These are phyloP conservation scores for Pseudozyma tsukubaensis DNA, from an alignment of 1,284 basidiomycete species.

Conservation along the genomic window DNA sequence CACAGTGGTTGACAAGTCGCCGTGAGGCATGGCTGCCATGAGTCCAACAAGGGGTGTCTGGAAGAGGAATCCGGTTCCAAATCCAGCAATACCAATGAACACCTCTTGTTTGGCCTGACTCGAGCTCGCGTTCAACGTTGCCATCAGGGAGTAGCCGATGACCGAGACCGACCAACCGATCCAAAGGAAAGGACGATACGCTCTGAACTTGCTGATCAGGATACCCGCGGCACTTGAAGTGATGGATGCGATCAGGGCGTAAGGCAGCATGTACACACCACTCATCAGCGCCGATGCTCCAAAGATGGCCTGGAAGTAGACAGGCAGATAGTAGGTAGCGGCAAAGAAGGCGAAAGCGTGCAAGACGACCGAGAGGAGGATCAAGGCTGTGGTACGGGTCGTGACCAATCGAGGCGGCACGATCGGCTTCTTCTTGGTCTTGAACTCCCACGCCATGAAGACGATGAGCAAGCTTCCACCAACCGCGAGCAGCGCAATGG, in stretches of 20 bases:
- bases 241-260: constrained; percentile 76
- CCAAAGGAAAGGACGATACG: constrained; percentile 78
- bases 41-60: constrained; percentile 60
- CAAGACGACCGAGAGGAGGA: constrained; percentile 76
- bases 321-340: constrained; percentile 68
- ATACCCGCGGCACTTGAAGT: constrained; percentile 76
- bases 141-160: constrained; percentile 55
- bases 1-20: constrained; percentile 49
- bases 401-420: constrained; percentile 82
- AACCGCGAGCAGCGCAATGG: constrained; percentile 79
- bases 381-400: constrained; percentile 79
- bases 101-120: constrained; percentile 38
- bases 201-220: constrained; percentile 74
- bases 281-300: constrained; percentile 80
- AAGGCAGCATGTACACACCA: constrained; percentile 81
- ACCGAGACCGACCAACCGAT: constrained; percentile 58
- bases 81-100: constrained; percentile 52
- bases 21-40: constrained; percentile 59
- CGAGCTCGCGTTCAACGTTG: constrained; percentile 38
- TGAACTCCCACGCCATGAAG: constrained; percentile 76
- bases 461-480: constrained; percentile 75
- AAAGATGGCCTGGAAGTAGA: constrained; percentile 80
- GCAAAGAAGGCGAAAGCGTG: constrained; percentile 79
- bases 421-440: constrained; percentile 79
- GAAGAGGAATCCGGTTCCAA: constrained; percentile 61